Evolutionary conservation across 352 stramenopile genomes (phyloP).

Genomic region (Phytophthora citrophthora): DNA sequence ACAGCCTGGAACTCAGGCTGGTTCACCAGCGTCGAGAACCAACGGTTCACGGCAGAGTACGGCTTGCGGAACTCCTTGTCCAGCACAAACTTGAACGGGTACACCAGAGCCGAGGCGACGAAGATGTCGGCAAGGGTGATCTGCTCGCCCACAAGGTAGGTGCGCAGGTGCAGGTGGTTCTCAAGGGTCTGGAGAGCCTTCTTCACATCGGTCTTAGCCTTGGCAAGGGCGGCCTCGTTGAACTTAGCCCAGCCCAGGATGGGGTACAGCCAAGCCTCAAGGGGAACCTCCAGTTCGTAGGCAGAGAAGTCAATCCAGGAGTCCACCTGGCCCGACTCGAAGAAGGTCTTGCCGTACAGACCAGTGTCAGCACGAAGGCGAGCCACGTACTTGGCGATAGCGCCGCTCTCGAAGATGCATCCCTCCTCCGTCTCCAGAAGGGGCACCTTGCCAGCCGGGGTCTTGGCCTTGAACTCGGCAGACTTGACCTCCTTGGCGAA

Average conservation of each 20-base stretch:
- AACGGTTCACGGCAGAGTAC: slow-evolving; percentile 90
- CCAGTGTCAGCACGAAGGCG: slow-evolving; percentile 87
- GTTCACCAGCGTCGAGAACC: slow-evolving; percentile 95
- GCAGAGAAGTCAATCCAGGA: slow-evolving; percentile 94
- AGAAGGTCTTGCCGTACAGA: slow-evolving; percentile 90
- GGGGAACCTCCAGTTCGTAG: slow-evolving; percentile 92
- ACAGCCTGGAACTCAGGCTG: slow-evolving; percentile 93
- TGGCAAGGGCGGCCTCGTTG: slow-evolving; percentile 73
- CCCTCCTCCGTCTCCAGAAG: slow-evolving; percentile 89
- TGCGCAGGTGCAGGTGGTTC: slow-evolving; percentile 87
- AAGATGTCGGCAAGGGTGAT: slow-evolving; percentile 96
- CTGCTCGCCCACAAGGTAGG: slow-evolving; percentile 92
- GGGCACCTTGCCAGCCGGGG: slow-evolving; percentile 88
- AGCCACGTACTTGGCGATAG: slow-evolving; percentile 94
- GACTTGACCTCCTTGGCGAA: slow-evolving; percentile 64
- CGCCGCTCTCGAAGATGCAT: slow-evolving; percentile 89
- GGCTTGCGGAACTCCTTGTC: slow-evolving; percentile 89
- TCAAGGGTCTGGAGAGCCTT: slow-evolving; percentile 89
- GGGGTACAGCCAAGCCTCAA: slow-evolving; percentile 89
- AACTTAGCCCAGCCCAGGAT: slow-evolving; percentile 87
- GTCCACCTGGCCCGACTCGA: slow-evolving; percentile 92
- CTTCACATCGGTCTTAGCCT: slow-evolving; percentile 91
- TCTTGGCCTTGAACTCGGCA: slow-evolving; percentile 84
- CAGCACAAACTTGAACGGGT: slow-evolving; percentile 95
- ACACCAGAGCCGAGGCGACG: slow-evolving; percentile 85